These are phyloP conservation scores for Leccinum ambiguum DNA, from an alignment of 1,284 basidiomycete species.

Conservation along the genomic window DNA sequence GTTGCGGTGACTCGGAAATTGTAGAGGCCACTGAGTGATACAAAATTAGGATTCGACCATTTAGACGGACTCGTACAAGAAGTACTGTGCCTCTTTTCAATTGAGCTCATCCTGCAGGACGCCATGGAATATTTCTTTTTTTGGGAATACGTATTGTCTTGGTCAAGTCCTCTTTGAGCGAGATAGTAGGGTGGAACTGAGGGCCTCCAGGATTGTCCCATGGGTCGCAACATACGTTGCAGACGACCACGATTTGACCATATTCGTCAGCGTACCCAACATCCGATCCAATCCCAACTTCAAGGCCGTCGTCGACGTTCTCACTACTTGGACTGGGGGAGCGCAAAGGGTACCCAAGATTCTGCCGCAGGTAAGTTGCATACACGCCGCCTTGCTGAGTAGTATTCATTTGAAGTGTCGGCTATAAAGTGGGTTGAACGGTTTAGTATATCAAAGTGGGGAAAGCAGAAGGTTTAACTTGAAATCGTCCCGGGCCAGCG, in stretches of 20 bases:
- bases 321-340: conserved; percentile 3
- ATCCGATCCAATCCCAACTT: conserved; percentile 10
- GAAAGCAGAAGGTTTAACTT: background rate
- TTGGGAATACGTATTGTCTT: too few species aligned
- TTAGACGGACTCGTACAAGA: too few species aligned
- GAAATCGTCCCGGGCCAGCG: too few species aligned
- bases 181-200: too few species aligned
- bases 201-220: too few species aligned
- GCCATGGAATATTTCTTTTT: background rate
- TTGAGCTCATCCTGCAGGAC: background rate
- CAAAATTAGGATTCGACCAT: too few species aligned
- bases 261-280: conserved; percentile 7
- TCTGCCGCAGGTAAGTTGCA: conserved; percentile 9
- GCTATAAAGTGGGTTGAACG: background rate
- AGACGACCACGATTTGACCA: conserved; percentile 4
- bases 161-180: too few species aligned
- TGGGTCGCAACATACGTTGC: background rate
- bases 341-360: conserved; percentile 13
- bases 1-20: background rate
- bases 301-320: background rate
- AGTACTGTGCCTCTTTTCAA: too few species aligned
- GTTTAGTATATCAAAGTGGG: background rate
- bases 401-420: background rate
- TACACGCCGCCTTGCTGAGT: conserved; percentile 8
- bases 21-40: background rate